Evolutionary conservation across 2,329 filamentous ascomycete species (phyloP).

Genomic region (Sodiomyces alkalinus): DNA sequence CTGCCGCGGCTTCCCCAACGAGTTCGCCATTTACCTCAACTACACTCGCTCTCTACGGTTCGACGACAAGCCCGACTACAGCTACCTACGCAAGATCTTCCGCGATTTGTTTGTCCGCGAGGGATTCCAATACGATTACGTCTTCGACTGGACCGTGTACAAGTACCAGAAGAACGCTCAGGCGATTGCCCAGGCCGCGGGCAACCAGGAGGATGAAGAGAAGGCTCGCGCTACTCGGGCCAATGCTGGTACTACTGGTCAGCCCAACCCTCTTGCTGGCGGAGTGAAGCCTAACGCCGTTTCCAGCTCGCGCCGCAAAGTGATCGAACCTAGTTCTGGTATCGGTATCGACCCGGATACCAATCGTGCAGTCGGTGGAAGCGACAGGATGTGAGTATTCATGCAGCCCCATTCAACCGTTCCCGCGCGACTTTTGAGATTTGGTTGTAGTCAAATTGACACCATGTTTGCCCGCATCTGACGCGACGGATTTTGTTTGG

Average conservation of each 20-base stretch:
- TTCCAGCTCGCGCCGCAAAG: constrained; percentile 68
- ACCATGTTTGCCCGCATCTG: too few species aligned
- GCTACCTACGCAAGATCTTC: constrained; percentile 99
- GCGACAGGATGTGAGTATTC: constrained; percentile 93
- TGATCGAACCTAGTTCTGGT: constrained; percentile 52
- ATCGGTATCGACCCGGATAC: constrained; percentile 51
- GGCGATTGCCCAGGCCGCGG: constrained; percentile 62
- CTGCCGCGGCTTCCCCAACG: constrained; percentile 97
- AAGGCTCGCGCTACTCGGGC: constrained; percentile 56
- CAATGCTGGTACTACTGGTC: constrained; percentile 47
- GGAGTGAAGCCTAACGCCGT: constrained; percentile 58
- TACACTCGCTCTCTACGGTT: constrained; percentile 97
- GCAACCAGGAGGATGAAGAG: constrained; percentile 58
- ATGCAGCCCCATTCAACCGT: not conserved
- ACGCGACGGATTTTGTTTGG: too few species aligned
- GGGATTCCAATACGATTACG: constrained; percentile 99
- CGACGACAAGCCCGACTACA: constrained; percentile 99
- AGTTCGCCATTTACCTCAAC: constrained; percentile 99
- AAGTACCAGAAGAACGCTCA: constrained; percentile 99
- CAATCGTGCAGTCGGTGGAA: constrained; percentile 62
- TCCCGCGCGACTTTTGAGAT: not conserved
- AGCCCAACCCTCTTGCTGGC: constrained; percentile 40
- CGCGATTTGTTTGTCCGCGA: constrained; percentile 97
- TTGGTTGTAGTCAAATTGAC: too few species aligned
- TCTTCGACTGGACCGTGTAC: constrained; percentile 99